Percentiles rank a stretch among this genome's conserved stretches.
These are phyloP conservation scores for Atkinsonella hypoxylon DNA, from an alignment of 2,329 filamentous ascomycete species.

Conservation along the genomic window DNA sequence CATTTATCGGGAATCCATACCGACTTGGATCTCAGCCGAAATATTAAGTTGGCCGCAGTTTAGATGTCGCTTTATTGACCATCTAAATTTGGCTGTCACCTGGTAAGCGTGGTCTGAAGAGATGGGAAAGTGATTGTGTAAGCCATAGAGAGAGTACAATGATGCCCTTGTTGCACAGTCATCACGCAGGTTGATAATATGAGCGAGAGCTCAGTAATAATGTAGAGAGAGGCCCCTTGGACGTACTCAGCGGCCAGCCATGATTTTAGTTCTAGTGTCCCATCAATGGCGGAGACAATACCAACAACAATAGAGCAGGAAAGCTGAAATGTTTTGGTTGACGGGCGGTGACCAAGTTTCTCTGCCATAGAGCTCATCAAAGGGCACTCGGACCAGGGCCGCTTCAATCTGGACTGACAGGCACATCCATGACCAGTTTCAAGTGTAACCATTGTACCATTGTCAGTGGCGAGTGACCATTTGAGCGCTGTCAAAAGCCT, in stretches of 20 bases:
- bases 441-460: neutral
- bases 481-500: neutral
- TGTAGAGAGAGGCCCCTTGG: neutral
- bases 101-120: neutral
- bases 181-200: no score
- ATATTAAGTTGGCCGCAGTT: neutral
- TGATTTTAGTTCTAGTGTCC: neutral
- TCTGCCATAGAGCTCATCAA: neutral
- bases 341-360: neutral
- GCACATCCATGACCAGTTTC: neutral
- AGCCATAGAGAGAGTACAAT: neutral
- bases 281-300: slow-evolving; percentile 6
- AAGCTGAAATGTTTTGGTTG: neutral
- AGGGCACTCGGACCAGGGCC: neutral
- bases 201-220: neutral
- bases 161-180: no score
- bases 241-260: neutral
- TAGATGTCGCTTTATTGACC: neutral
- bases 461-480: neutral
- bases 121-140: neutral
- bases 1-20: neutral
- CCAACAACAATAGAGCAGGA: slow-evolving; percentile 2
- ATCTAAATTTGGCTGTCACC: neutral
- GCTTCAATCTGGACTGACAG: neutral
- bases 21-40: neutral